A percentile compares a stretch with the other conserved stretches of the same genome.
phyloP scores from a whole-genome alignment of 441 rosid genomes.

The Populus hybrid region DNA sequence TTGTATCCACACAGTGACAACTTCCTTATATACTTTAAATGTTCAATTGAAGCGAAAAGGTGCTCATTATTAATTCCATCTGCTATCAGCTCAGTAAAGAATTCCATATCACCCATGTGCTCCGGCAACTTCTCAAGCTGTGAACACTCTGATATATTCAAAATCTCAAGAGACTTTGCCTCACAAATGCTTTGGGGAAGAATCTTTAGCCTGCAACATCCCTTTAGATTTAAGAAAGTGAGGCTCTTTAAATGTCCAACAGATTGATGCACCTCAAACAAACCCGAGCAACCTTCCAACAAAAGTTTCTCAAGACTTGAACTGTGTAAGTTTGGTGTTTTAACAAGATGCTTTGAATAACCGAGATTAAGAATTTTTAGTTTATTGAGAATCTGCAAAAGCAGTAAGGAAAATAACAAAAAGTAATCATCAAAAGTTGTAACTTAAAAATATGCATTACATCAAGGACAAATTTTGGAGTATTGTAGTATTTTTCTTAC shows the following conservation, averaged over 20 bases:
- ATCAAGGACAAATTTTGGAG: neutral
- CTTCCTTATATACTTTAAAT: constrained; percentile 7
- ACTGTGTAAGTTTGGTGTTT: neutral
- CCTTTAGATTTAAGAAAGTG: too few species aligned
- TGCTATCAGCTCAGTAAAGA: constrained; percentile 7
- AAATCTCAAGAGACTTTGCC: too few species aligned
- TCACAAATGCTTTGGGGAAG: too few species aligned
- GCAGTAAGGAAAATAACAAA: neutral
- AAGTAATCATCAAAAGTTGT: neutral
- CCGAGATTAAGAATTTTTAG: constrained; percentile 9
- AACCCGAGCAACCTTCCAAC: neutral
- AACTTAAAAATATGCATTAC: neutral
- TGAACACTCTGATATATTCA: too few species aligned
- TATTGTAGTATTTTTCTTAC: neutral
- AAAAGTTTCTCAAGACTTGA: neutral
- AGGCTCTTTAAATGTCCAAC: too few species aligned
- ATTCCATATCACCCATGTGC: neutral
- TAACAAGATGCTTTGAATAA: neutral
- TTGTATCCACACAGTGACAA: constrained; percentile 15
- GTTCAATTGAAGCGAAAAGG: constrained; percentile 11
- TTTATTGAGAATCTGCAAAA: too few species aligned
- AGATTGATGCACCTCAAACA: neutral
- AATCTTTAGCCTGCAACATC: too few species aligned
- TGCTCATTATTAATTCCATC: constrained; percentile 14
- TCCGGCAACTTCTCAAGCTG: too few species aligned